Percentiles rank a stretch among this genome's conserved stretches.
Evolutionary conservation across 345 rosid species (phyloP).

Genomic region (Populus pruinosa): DNA sequence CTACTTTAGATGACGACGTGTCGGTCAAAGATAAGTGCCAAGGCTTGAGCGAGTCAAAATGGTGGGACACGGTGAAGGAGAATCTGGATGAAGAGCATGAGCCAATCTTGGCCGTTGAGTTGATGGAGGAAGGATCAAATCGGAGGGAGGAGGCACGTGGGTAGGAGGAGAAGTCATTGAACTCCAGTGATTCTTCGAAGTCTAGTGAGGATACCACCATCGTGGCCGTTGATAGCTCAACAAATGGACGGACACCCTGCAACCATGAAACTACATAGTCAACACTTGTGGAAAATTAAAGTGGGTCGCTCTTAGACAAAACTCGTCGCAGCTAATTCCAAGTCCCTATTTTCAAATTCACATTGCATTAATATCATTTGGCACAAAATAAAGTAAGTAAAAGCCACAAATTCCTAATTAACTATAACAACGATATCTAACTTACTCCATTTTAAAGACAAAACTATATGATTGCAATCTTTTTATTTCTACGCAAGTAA

Average conservation of each 20-base stretch:
- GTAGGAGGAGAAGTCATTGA: conserved; percentile 57
- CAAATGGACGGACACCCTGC: conserved; percentile 90
- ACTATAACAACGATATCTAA: neutral
- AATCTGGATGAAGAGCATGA: conserved; percentile 86
- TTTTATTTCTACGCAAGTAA: neutral
- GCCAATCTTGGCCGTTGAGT: conserved; percentile 66
- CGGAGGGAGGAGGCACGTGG: conserved; percentile 74
- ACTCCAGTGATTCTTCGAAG: conserved; percentile 63
- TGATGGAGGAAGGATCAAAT: conserved; percentile 54
- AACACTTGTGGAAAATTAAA: neutral
- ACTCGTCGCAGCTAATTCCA: neutral
- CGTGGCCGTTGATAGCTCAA: conserved; percentile 70
- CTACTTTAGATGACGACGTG: conserved; percentile 48
- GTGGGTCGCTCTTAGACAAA: neutral
- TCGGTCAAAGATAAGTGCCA: conserved; percentile 83
- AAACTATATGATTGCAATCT: neutral
- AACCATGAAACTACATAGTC: neutral
- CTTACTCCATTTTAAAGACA: neutral
- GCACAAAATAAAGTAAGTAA: neutral
- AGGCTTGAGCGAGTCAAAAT: conserved; percentile 84
- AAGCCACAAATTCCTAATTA: neutral
- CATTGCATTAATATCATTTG: neutral
- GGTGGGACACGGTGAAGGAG: conserved; percentile 83
- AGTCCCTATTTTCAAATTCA: neutral
- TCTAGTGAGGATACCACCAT: conserved; percentile 65